Evolutionary conservation across 169 alveolate species (phyloP).

Genomic region (Cryptosporidium andersoni): DNA sequence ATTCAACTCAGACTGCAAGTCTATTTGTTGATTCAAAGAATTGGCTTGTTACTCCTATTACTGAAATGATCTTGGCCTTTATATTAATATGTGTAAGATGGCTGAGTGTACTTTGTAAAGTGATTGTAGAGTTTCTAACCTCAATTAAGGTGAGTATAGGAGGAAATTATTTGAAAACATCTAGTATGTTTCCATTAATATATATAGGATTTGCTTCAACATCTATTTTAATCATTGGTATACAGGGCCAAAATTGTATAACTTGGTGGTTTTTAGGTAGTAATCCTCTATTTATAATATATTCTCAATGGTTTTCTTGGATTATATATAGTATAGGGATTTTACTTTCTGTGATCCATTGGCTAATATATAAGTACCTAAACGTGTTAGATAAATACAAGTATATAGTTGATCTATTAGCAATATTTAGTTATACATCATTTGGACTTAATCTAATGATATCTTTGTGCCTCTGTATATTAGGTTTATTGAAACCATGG

Average conservation of each 20-base stretch:
- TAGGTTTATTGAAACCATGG: conserved; percentile 69
- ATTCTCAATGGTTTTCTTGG: conserved; percentile 31
- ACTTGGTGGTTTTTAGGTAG: conserved; percentile 71
- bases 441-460: conserved; percentile 17
- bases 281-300: conserved; percentile 27
- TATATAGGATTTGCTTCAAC: conserved; percentile 15
- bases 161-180: conserved; percentile 1
- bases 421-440: conserved; percentile 39
- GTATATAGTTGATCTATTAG: conserved; percentile 24
- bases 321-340: conserved; percentile 16
- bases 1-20: not conserved
- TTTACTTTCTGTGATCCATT: conserved; percentile 23
- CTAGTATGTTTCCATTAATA: conserved; percentile 24
- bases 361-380: conserved; percentile 1
- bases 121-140: conserved; percentile 8
- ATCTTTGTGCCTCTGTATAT: conserved; percentile 34
- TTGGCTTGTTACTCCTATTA: conserved; percentile 9
- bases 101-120: not conserved
- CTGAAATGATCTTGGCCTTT: conserved; percentile 14
- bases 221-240: conserved; percentile 18
- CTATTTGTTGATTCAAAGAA: conserved; percentile 38
- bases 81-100: conserved; percentile 27
- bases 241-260: conserved; percentile 46
- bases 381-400: conserved; percentile 23
- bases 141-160: conserved; percentile 6